Evolutionary conservation across 805 yeast genomes (phyloP), one percentile per base, ranked within the genome.

Genomic region (Cyberlindnera subsufficiens): DNA sequence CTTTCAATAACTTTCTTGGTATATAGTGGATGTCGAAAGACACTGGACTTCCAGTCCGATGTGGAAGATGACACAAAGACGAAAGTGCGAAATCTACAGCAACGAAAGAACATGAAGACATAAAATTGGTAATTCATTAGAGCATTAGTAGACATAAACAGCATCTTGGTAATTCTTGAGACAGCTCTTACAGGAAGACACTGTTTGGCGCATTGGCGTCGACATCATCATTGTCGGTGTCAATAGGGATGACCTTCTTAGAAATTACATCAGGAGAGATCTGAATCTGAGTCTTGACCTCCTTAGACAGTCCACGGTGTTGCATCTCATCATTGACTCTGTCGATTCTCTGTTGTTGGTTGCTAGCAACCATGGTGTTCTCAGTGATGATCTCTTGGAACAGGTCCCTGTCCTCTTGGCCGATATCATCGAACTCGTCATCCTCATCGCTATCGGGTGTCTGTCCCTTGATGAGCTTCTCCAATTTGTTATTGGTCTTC

Each of bases 331-430:
- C 55, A 29, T 69, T 65, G 16, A 81, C 54, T 0, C 69, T 68
- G 3, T 60, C 63, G 4, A 79, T 54, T 44, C 83, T 62, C 32
- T 67, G 64, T 10, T 56, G 45, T 54, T 80, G 82, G 53, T 75
- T 80, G 3, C 58, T 51, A 18, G 81, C 63, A n/a, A 81, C 84
- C 3, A 58, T 55, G 11, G 66, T 60, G 56, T 83, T 83, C 49
- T 82, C 90, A 8, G 55, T 52, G 15, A 80, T 67, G 9, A 81
- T 70, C n/a, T 77, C 82, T 6, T 52, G 56, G 59, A 74, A 82
- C 14, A 83, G 54, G 14, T 63, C 58, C n/a, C 65, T 54, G 53
- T 82, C 87, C 11, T 66, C 67, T 5, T 62, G 64, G 17, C 65
- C 59, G 10, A 60, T 51, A 8, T 46, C 51, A 3, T 49, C 43